Evolutionary conservation across 352 stramenopile species (phyloP).

Genomic region (Pythium oligandrum): DNA sequence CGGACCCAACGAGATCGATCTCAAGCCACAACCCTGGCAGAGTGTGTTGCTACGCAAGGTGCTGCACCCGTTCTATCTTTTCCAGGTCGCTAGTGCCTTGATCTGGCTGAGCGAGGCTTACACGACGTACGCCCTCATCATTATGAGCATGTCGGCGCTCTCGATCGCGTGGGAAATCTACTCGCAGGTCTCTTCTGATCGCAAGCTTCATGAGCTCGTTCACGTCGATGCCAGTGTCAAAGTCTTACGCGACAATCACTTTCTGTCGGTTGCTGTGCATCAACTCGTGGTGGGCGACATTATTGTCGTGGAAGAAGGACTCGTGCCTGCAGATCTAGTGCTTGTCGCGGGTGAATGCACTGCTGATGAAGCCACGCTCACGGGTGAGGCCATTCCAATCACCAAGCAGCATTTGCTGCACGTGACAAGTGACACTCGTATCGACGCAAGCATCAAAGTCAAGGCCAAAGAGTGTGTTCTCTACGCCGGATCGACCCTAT

Average conservation of each 20-base stretch:
- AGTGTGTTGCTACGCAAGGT: slow-evolving; percentile 59
- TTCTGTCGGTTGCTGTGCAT: slow-evolving; percentile 31
- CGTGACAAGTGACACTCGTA: slow-evolving; percentile 5
- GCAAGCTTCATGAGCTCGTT: slow-evolving; percentile 55
- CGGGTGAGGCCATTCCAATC: slow-evolving; percentile 76
- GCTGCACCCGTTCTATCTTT: slow-evolving; percentile 78
- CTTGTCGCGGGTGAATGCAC: slow-evolving; percentile 61
- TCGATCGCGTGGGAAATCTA: slow-evolving; percentile 71
- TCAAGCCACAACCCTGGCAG: slow-evolving; percentile 40
- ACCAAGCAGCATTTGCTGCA: slow-evolving; percentile 43
- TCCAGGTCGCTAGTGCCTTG: slow-evolving; percentile 59
- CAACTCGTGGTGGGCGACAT: slow-evolving; percentile 68
- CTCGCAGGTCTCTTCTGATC: slow-evolving; percentile 56
- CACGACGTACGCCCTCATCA: slow-evolving; percentile 58
- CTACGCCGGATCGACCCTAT: slow-evolving; percentile 49
- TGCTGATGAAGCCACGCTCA: slow-evolving; percentile 73
- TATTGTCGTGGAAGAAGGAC: slow-evolving; percentile 55
- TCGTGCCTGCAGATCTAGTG: slow-evolving; percentile 60
- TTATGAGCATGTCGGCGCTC: slow-evolving; percentile 54
- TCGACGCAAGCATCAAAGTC: slow-evolving; percentile 38
- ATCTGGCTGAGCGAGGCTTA: slow-evolving; percentile 73
- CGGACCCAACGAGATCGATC: slow-evolving; percentile 52
- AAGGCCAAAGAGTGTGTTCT: slow-evolving; percentile 47
- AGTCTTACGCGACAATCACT: slow-evolving; percentile 50
- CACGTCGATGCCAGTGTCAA: slow-evolving; percentile 48